Evolutionary conservation across 495 filamentous ascomycete species (phyloP).

Genomic region (Aspergillus ostianus): DNA sequence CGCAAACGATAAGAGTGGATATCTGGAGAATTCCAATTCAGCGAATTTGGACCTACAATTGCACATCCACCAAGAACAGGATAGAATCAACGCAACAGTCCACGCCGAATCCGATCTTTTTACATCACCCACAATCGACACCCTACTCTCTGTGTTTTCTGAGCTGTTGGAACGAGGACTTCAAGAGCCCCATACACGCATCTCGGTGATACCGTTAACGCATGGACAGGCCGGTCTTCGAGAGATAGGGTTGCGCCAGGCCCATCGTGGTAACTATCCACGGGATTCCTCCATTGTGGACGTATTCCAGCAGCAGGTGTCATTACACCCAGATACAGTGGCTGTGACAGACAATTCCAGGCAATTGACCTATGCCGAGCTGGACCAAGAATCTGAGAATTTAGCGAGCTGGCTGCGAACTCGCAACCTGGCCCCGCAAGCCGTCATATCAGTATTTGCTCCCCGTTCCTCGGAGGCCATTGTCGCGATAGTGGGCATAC

Average conservation of each 20-base stretch:
- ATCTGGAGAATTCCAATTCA: not conserved
- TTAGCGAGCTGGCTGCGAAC: conserved; percentile 2
- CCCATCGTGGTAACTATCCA: conserved; percentile 2
- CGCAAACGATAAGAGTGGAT: not conserved
- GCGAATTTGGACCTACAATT: conserved; percentile 3
- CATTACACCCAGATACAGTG: not conserved
- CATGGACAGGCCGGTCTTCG: not conserved
- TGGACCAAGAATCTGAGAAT: conserved; percentile 6
- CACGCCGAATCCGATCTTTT: not conserved
- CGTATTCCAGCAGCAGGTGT: conserved; percentile 1
- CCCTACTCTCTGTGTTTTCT: not conserved
- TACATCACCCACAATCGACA: not conserved
- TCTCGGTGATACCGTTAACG: not conserved
- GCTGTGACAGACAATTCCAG: not conserved
- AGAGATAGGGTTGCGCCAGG: not conserved
- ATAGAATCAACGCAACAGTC: not conserved
- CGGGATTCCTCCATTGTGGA: conserved; percentile 5
- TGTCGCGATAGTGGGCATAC: conserved; percentile 3
- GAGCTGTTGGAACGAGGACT: not conserved
- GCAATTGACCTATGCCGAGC: not conserved
- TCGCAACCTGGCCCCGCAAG: not conserved
- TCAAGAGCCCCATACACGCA: not conserved
- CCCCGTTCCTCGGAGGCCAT: conserved; percentile 5
- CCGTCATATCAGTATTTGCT: not conserved
- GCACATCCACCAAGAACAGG: not conserved